Evolutionary conservation across 169 alveolate genomes (phyloP).

Genomic region (Amoebophrya sp.): DNA sequence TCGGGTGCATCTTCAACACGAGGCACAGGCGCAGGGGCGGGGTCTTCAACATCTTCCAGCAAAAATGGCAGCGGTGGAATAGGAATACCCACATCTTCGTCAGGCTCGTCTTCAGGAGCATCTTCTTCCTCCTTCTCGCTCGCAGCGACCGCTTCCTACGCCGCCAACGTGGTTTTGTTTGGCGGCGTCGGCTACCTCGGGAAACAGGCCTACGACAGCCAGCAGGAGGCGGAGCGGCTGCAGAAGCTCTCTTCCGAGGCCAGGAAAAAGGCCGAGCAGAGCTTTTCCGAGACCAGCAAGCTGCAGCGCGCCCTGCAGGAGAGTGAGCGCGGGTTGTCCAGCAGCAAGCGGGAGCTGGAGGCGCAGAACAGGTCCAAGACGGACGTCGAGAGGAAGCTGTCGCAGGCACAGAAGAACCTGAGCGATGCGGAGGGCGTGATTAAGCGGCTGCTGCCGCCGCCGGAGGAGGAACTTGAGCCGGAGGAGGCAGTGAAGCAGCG

Average conservation of each 20-base stretch:
- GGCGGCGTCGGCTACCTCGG: not conserved
- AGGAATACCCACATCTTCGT: too few species aligned
- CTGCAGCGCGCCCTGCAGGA: not conserved
- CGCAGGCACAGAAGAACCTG: not conserved
- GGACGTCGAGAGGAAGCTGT: not conserved
- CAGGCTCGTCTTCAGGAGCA: too few species aligned
- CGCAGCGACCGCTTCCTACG: not conserved
- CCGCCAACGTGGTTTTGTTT: not conserved
- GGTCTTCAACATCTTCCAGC: not conserved
- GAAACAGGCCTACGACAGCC: not conserved
- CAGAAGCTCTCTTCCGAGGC: too few species aligned
- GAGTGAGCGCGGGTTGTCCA: not conserved
- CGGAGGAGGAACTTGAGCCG: not conserved
- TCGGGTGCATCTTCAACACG: too few species aligned
- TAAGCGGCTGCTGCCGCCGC: not conserved
- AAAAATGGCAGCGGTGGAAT: not conserved
- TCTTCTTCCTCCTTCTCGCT: too few species aligned
- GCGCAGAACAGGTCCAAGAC: not conserved
- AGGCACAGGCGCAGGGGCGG: not conserved
- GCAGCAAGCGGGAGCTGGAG: not conserved
- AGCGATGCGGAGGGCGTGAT: not conserved
- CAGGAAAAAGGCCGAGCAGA: too few species aligned
- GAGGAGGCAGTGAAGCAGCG: not conserved
- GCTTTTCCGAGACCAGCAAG: not conserved
- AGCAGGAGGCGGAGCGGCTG: not conserved